phyloP scores from a whole-genome alignment of 78 protist species.

The Dictyostelium brefeldianum region DNA sequence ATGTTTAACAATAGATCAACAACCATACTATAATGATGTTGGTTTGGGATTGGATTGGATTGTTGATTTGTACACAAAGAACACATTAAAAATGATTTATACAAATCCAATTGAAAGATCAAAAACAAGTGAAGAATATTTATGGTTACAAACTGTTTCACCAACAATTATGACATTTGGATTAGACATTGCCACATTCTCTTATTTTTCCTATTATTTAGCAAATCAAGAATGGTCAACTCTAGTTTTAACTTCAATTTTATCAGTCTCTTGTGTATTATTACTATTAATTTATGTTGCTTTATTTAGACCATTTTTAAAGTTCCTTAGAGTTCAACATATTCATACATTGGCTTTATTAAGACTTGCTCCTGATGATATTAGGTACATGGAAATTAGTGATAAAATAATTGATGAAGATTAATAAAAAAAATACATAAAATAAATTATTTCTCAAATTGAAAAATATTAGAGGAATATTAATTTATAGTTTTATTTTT shows the following conservation, averaged over 20 bases:
- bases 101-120: neutral
- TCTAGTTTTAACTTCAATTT: neutral
- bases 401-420: slow-evolving; percentile 54
- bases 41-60: slow-evolving; percentile 42
- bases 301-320: slow-evolving; percentile 45
- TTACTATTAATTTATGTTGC: slow-evolving; percentile 1
- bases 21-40: slow-evolving; percentile 7
- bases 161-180: slow-evolving; percentile 13
- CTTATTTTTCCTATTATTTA: slow-evolving; percentile 11
- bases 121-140: slow-evolving; percentile 16
- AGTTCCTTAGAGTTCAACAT: slow-evolving; percentile 43
- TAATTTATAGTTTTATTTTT: too few relatives aligned
- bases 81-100: neutral
- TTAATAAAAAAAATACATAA: neutral
- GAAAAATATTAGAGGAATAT: too few relatives aligned
- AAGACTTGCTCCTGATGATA: slow-evolving; percentile 54
- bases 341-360: slow-evolving; percentile 54
- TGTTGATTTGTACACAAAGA: slow-evolving; percentile 15
- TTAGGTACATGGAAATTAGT: slow-evolving; percentile 43
- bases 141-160: slow-evolving; percentile 8
- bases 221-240: slow-evolving; percentile 5
- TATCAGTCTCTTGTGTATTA: neutral
- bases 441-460: too few relatives aligned
- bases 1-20: neutral
- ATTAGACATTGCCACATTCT: slow-evolving; percentile 24